phyloP scores from a whole-genome alignment of 768 basidiomycete species.

The Leccinum arenicola region DNA sequence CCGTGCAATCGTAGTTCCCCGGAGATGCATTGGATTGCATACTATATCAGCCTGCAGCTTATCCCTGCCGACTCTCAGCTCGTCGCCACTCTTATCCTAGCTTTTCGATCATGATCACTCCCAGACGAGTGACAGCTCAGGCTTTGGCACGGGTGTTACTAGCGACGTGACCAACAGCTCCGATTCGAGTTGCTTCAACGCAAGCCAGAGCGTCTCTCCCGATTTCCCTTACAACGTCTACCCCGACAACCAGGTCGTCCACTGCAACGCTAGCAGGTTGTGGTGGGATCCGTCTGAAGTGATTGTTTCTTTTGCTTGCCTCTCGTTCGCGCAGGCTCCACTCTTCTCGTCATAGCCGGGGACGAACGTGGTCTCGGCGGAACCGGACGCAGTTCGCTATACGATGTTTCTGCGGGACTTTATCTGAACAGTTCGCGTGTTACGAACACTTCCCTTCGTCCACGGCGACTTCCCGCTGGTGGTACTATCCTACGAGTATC shows the following conservation, averaged over 20 bases:
- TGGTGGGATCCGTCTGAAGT: slow-evolving; percentile 51
- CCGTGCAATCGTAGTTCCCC: too few species aligned
- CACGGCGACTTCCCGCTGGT: slow-evolving; percentile 69
- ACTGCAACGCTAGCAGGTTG: slow-evolving; percentile 39
- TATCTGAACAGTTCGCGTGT: too few species aligned
- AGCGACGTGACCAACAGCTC: slow-evolving; percentile 48
- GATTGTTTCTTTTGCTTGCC: slow-evolving; percentile 12
- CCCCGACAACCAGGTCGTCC: slow-evolving; percentile 61
- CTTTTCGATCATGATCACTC: slow-evolving; percentile 44
- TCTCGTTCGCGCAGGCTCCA: slow-evolving; percentile 56
- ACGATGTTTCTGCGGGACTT: too few species aligned
- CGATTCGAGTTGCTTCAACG: slow-evolving; percentile 60
- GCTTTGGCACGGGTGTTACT: slow-evolving; percentile 66
- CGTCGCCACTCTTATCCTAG: too few species aligned
- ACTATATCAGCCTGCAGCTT: too few species aligned
- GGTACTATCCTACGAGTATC: slow-evolving; percentile 59
- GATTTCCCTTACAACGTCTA: slow-evolving; percentile 52
- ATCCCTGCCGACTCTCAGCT: too few species aligned
- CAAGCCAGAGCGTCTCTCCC: slow-evolving; percentile 33
- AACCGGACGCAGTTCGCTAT: too few species aligned
- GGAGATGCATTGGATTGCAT: too few species aligned
- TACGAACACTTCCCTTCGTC: slow-evolving; percentile 55
- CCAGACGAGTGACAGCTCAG: slow-evolving; percentile 51
- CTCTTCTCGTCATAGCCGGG: slow-evolving; percentile 37
- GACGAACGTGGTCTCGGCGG: too few species aligned